Evolutionary conservation across 2,329 filamentous ascomycete genomes (phyloP), one percentile per base, ranked within the genome.

Genomic region (Harringtonia aguacate): DNA sequence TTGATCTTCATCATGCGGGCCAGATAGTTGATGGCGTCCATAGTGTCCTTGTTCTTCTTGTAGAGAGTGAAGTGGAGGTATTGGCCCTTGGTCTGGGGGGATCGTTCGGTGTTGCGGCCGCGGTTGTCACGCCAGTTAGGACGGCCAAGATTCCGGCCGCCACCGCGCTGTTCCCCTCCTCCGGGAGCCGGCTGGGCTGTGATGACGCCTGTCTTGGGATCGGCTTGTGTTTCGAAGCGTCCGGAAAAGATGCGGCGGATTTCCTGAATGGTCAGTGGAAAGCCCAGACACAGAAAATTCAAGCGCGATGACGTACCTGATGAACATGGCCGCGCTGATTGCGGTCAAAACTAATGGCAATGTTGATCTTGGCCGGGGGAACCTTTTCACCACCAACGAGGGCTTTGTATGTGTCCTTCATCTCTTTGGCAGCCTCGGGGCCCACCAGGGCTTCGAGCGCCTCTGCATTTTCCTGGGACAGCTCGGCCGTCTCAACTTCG

Each of bases 21-120:
- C 34, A 95, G 73, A 55, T 84, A 86, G 43, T 78, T 81, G 43
- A 94, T 72, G 0, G 86, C 82, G 54, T 95, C 89, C 85, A 95
- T 94, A 1, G 89, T 95, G 58, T 95, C 89, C 58, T 90, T 89
- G 65, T 95, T 95, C 65, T 95, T 89, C 65, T 95, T 95, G 75
- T 90, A 94, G 41, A 95, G 70, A 1, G 86, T 90, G 60, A 95
- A 94, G 61, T 95, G 88, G 14, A 95, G 67, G 60, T 86, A 92
- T 39, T 88, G 53, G 22, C 50, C 48, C 21, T 34, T 33, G 21
- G 24, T 39, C 15, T 41, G 20, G 8, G 8, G 12, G 20, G n/a
- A 34, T 6, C 28, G 42, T 24, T 53, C 57, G 29, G 54, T 50
- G 20, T 36, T 21, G 35, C 39, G 27, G 15, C 35, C 21, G 18